Evolutionary conservation across 768 basidiomycete species (phyloP), one percentile per base, ranked within the genome.

Genomic region (Amanita brunnescens): DNA sequence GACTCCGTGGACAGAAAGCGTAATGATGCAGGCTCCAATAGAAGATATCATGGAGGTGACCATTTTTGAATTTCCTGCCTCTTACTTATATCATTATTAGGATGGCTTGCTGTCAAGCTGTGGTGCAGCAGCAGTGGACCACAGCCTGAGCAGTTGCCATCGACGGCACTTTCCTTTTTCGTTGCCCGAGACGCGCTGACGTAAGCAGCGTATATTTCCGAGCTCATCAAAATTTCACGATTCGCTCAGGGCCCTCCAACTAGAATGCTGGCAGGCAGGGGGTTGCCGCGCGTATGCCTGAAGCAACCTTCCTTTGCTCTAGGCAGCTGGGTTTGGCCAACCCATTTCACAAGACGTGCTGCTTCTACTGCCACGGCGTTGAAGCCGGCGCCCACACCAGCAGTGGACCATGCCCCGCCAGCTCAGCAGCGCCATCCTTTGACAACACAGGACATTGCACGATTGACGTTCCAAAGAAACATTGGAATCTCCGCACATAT

Each of bases 401-500:
- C 39, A 35, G 43, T 51, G 51, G 6, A 54, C 24, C 58, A 60
- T 6, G 45, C 40, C 13, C 54, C 63, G 16, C 60, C 68, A n/a
- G 59, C 68, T 1, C 58, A 59, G n/a, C 65, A 70, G 29, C 67
- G 61, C 50, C 72, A 77, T 57, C 57, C 69, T 2, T 70, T 90
- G 56, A 75, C 85, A 1, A 80, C 83, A 5, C 69, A 72, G 44
- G 96, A 99, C 69, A 55, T 71, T 48, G 61, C 69, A 53, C 75
- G 87, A 9, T 75, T 97, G 37, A 69, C 66, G 18, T 80, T 80
- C 52, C 91, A 98, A 65, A 74, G 96, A 57, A 99, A 99, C 66
- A 95, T 99, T 54, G 96, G 96, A 57, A 87, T 99, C 54, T 91
- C 87, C 3, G 92, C 92, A 0, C 91, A 94, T 62, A 94, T 94